Percentiles rank a stretch among this genome's conserved stretches.
Conservation (phyloP, 2,329 filamentous ascomycete species). For the Aspergillus candidus region DNA sequence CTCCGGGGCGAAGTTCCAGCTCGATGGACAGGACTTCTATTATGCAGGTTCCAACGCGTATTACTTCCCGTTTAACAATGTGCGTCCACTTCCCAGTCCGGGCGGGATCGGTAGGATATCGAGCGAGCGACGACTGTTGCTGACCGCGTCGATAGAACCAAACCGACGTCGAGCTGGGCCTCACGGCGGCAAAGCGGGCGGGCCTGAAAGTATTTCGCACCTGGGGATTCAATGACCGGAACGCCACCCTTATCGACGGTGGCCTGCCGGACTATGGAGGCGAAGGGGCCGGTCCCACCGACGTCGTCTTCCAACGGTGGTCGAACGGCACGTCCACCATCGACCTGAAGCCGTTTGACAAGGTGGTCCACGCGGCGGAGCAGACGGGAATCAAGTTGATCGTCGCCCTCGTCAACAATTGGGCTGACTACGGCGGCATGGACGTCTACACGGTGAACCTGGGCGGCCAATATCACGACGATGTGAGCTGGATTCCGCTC, state of each 20-base stretch:
- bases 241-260: slow-evolving; percentile 2
- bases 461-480: slow-evolving; percentile 11
- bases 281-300: slow-evolving; percentile 9
- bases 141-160: slow-evolving; percentile 3
- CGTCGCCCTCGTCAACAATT: slow-evolving; percentile 11
- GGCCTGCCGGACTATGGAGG: slow-evolving; percentile 9
- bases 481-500: not conserved
- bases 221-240: slow-evolving; percentile 16
- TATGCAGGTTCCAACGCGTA: slow-evolving; percentile 13
- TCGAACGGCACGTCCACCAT: slow-evolving; percentile 10
- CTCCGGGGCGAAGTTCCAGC: slow-evolving; percentile 9
- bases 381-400: slow-evolving; percentile 11
- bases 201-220: slow-evolving; percentile 12
- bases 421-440: slow-evolving; percentile 13
- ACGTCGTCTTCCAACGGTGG: slow-evolving; percentile 12
- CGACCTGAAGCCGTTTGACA: slow-evolving; percentile 10
- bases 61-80: slow-evolving; percentile 12
- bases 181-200: slow-evolving; percentile 7
- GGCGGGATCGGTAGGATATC: not conserved
- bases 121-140: too few species aligned
- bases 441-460: slow-evolving; percentile 11
- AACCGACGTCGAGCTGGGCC: slow-evolving; percentile 11
- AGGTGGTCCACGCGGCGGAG: slow-evolving; percentile 9
- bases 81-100: not conserved
- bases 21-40: slow-evolving; percentile 12